Percentiles rank a stretch among this genome's conserved stretches.
Evolutionary conservation across 306 rosid genomes (phyloP).

Genomic region (Cucurbita maxima): DNA sequence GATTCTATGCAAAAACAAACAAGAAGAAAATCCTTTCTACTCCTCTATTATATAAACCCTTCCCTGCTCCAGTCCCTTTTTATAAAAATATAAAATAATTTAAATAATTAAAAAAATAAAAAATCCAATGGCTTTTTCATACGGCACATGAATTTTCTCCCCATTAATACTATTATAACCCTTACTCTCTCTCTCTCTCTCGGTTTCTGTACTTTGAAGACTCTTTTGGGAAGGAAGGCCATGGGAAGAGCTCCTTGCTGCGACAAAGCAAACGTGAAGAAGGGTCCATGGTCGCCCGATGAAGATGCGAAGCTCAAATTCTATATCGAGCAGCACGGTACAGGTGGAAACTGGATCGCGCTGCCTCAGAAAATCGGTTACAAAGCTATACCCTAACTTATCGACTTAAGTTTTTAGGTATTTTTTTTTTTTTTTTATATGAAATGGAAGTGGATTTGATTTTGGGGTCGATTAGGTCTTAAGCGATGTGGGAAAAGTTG

Average conservation of each 20-base stretch:
- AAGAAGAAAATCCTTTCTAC: constrained; percentile 53
- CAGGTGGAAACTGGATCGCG: constrained; percentile 93
- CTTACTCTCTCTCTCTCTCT: constrained; percentile 7
- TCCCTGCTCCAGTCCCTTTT: constrained; percentile 20
- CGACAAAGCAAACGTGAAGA: constrained; percentile 94
- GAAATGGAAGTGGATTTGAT: neutral
- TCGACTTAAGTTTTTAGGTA: neutral
- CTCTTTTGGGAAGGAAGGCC: neutral
- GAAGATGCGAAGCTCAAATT: constrained; percentile 83
- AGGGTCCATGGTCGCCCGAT: constrained; percentile 88
- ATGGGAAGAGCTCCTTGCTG: constrained; percentile 99
- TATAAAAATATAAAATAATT: neutral
- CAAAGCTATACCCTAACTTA: neutral
- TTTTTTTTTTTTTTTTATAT: no score
- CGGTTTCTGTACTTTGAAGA: neutral
- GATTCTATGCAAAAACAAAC: constrained; percentile 59
- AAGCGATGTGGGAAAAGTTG: constrained; percentile 91
- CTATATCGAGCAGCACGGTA: constrained; percentile 61
- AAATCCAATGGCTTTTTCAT: constrained; percentile 19
- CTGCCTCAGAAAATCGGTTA: constrained; percentile 75
- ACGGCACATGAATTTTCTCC: constrained; percentile 29
- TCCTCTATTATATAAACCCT: constrained; percentile 16
- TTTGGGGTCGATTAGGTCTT: constrained; percentile 31
- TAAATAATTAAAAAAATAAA: neutral
- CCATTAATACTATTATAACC: constrained; percentile 20